Percentiles rank a stretch among this genome's conserved stretches.
Conservation (phyloP, 2,329 filamentous ascomycete genomes). For the Hymenoscyphus albidus region DNA sequence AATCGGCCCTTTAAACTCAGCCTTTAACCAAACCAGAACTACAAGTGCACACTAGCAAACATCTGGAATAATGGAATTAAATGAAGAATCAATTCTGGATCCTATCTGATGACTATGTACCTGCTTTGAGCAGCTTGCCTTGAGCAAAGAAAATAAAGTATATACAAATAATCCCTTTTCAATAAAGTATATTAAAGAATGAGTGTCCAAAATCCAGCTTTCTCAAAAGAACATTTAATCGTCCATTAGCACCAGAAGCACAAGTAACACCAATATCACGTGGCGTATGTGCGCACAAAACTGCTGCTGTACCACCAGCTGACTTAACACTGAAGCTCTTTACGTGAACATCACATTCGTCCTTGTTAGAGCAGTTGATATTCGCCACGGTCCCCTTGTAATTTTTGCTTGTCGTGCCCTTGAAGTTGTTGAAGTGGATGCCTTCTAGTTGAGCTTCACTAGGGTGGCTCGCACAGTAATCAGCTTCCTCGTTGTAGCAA, state of each 20-base stretch:
- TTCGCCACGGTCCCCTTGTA: conserved; percentile 38
- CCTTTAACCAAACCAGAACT: neutral
- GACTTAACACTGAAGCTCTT: conserved; percentile 36
- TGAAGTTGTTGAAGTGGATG: conserved; percentile 38
- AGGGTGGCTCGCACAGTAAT: conserved; percentile 38
- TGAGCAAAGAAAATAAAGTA: neutral
- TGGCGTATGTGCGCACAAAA: conserved; percentile 35
- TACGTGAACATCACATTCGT: conserved; percentile 39
- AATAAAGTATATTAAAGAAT: too few relatives aligned
- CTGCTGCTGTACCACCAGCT: conserved; percentile 34
- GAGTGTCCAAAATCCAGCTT: too few relatives aligned
- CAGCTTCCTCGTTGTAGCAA: conserved; percentile 39
- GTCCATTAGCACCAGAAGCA: neutral
- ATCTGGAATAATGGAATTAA: neutral
- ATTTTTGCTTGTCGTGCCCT: conserved; percentile 38
- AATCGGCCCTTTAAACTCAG: too few relatives aligned
- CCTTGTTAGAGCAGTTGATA: conserved; percentile 38
- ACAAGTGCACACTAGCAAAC: neutral
- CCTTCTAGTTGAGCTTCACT: conserved; percentile 36
- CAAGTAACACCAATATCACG: conserved; percentile 1
- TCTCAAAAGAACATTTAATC: neutral
- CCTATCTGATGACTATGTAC: neutral
- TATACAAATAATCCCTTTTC: neutral
- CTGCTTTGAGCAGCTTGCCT: neutral
- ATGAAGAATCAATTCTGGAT: neutral